A percentile compares a stretch with the other conserved stretches of the same genome.
Conservation (phyloP, 768 basidiomycete genomes). For the Dentipellis fragilis region DNA sequence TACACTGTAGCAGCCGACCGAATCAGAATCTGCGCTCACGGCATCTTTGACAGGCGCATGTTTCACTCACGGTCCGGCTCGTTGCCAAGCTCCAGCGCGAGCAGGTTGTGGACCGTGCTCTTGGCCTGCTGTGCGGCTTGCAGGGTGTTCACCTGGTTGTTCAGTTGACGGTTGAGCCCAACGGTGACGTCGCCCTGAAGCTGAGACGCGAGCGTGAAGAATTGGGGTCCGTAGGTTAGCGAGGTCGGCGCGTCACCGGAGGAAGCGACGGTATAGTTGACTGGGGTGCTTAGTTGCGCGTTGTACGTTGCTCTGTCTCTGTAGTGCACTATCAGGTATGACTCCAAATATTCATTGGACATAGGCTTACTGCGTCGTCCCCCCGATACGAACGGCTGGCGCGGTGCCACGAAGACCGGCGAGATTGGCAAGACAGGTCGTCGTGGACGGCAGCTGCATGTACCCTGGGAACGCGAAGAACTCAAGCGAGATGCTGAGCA, state of each 20-base stretch:
- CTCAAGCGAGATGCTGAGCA: conserved; percentile 27
- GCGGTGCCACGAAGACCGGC: conserved; percentile 20
- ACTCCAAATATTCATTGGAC: neutral
- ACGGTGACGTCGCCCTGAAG: conserved; percentile 25
- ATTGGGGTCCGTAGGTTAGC: conserved; percentile 20
- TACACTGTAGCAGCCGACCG: conserved; percentile 17
- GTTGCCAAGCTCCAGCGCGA: conserved; percentile 28
- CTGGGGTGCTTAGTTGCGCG: conserved; percentile 20
- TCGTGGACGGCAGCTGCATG: conserved; percentile 21
- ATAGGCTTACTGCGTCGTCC: conserved; percentile 24
- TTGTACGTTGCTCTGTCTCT: conserved; percentile 33
- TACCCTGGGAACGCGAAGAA: conserved; percentile 32
- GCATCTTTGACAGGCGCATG: too few relatives aligned
- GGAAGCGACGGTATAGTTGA: conserved; percentile 27
- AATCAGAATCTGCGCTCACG: too few relatives aligned
- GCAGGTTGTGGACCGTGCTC: conserved; percentile 23
- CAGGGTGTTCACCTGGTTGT: conserved; percentile 25
- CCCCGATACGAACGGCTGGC: conserved; percentile 28
- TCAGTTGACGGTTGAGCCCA: conserved; percentile 28
- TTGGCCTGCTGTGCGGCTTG: conserved; percentile 23
- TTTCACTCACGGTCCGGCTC: conserved; percentile 26
- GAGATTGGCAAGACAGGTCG: conserved; percentile 24
- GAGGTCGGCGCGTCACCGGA: conserved; percentile 25
- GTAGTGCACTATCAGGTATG: neutral
- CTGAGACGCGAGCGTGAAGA: conserved; percentile 23